Evolutionary conservation across 306 rosid genomes (phyloP), one percentile per base, ranked within the genome.

Genomic region (Crotalaria pallida): DNA sequence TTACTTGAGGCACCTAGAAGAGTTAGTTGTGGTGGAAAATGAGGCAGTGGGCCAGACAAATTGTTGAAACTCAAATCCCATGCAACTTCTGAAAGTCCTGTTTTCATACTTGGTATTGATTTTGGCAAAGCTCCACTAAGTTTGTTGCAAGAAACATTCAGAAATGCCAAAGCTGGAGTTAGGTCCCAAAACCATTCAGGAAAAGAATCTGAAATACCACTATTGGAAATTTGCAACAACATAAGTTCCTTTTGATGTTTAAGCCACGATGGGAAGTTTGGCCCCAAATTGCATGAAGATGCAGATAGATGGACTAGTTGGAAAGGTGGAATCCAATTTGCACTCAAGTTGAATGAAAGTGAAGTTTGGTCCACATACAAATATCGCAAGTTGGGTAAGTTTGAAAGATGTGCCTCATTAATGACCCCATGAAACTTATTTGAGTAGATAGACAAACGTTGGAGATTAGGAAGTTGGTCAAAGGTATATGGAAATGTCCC

Each of bases 231-330:
- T 1, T 66, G 1, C 3, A 85, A 36, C 0, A 3, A 0, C 0
- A 0, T 0, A 16, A 83, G 76, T 23, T 3, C 2, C 15, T 0
- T 44, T 26, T 77, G 84, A 11, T 76, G 9, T n/a, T 71, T 75
- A 21, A 83, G 59, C 87, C 87, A 83, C 11, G 2, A 1, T 4
- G 90, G 84, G 68, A 85, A 83, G 2, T 55, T 21, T 2, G 80
- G 84, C 41, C 90, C 87, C 0, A 77, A 52, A 13, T 1, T 71
- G 40, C 82, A 72, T 0, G 67, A 72, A 4, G 61, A 17, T 45
- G 78, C 60, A 22, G 0, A 6, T 16, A 84, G n/a, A 0, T 0
- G 0, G 0, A 0, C 0, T 0, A 84, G 43, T 31, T 72, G 76
- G 7, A 84, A 79, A 12, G 80, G 65, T 56, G 87, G 77, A 21